Evolutionary conservation across 2,329 filamentous ascomycete species (phyloP).

Genomic region (Nigrospora sphaerica): DNA sequence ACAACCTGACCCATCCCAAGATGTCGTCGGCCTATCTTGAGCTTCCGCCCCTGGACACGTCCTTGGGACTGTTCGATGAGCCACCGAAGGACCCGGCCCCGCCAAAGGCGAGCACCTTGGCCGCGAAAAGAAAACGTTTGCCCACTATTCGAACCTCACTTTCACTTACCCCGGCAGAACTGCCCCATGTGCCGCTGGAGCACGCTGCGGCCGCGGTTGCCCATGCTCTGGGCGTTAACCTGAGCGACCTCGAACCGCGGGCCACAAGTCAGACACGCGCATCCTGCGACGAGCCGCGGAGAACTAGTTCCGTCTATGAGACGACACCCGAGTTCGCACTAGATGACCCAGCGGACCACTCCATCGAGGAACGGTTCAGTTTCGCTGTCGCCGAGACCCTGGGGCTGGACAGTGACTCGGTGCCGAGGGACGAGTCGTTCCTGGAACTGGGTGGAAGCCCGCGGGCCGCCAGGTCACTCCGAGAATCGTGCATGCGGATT

Average conservation of each 20-base stretch:
- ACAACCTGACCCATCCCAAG: too few relatives aligned
- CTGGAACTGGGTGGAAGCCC: slow-evolving; percentile 34
- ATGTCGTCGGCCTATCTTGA: background rate
- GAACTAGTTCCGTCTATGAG: slow-evolving; percentile 15
- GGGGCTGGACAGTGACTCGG: slow-evolving; percentile 18
- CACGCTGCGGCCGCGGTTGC: slow-evolving; percentile 16
- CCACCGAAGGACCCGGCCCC: background rate
- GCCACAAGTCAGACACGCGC: slow-evolving; percentile 5
- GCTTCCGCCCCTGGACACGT: slow-evolving; percentile 3
- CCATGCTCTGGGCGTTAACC: slow-evolving; percentile 17
- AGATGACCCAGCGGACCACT: slow-evolving; percentile 4
- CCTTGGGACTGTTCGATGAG: slow-evolving; percentile 3
- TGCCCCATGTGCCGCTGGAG: slow-evolving; percentile 12
- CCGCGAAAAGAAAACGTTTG: slow-evolving; percentile 8
- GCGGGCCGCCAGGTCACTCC: slow-evolving; percentile 23
- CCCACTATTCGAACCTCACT: slow-evolving; percentile 12
- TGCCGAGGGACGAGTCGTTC: slow-evolving; percentile 35
- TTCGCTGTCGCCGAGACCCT: slow-evolving; percentile 29
- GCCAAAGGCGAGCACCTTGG: background rate
- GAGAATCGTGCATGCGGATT: slow-evolving; percentile 25
- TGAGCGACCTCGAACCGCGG: slow-evolving; percentile 17
- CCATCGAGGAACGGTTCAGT: slow-evolving; percentile 22
- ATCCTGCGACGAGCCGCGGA: background rate
- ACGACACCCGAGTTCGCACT: background rate
- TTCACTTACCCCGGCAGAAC: slow-evolving; percentile 4